Evolutionary conservation across 2,329 filamentous ascomycete genomes (phyloP), one percentile per base, ranked within the genome.

Genomic region (Ophiosphaerella narmari): DNA sequence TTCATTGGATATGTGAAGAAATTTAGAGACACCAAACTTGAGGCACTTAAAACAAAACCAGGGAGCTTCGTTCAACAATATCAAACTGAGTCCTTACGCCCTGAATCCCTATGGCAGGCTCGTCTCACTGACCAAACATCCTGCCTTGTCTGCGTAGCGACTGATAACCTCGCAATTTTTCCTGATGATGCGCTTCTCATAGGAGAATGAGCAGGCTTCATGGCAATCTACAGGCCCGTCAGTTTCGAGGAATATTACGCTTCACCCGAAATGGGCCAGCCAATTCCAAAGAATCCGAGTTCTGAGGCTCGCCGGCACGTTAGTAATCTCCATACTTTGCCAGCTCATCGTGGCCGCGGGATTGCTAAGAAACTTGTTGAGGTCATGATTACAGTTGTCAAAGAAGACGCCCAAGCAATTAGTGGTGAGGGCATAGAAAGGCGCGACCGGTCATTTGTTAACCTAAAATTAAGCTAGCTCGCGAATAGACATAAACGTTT

Each of bases 201-300:
- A 11, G 41, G 48, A 2, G 54, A 59, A n/a, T 66, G 63, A 61
- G 49, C 48, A 0, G 60, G 58, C 7, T 56, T 60, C 39, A 56
- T 48, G 4, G 55, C 57, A 1, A 24, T 62, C 8, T 46, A 55
- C 3, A 62, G 60, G 1, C 59, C 60, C 0, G 39, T 65, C 26
- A 43, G 39, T 1, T 52, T 53, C 24, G 39, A 50, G 5, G 49
- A 44, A 1, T 67, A 57, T 43, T 59, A 64, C n/a, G 29, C 52
- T 3, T 34, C 13, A 7, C 52, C 61, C 0, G 59, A 54, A 2
- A 21, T 21, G 18, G 18, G 18, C 18, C 55, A 61, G 11, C 47
- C 47, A 0, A 18, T 60, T 1, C 59, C 57, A 1, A 48, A 40
- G 6, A 21, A 54, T 16, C 51, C 56, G 4, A 34, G 47, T 3